These are phyloP conservation scores for Capniomyces stellatus DNA, from an alignment of 371 early-diverging fungal genomes.

Conservation along the genomic window DNA sequence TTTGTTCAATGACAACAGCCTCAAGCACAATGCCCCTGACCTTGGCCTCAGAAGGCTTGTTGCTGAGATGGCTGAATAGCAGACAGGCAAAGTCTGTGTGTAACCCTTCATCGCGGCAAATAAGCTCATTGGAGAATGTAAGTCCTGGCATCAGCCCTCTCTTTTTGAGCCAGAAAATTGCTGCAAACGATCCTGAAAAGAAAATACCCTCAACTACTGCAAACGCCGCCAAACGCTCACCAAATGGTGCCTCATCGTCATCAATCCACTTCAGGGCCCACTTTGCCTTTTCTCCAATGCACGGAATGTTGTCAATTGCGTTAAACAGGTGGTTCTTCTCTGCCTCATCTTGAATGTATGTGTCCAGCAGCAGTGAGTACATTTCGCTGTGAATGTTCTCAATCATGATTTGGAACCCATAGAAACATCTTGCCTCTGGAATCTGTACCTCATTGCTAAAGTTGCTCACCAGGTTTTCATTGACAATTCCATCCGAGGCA, in stretches of 20 bases:
- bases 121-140: constrained; percentile 98
- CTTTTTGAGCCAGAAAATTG: constrained; percentile 99
- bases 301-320: constrained; percentile 94
- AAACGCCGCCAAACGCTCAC: constrained; percentile 94
- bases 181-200: constrained; percentile 98
- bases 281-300: constrained; percentile 94
- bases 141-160: constrained; percentile 99
- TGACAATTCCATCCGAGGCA: constrained; percentile 99
- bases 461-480: constrained; percentile 94
- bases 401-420: constrained; percentile 99
- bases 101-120: constrained; percentile 98
- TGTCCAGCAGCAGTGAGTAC: constrained; percentile 96
- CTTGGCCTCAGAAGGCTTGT: constrained; percentile 53
- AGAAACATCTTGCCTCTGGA: constrained; percentile 97
- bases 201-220: constrained; percentile 99
- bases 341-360: constrained; percentile 83
- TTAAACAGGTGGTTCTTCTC: constrained; percentile 88
- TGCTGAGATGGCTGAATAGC: constrained; percentile 69
- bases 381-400: constrained; percentile 99
- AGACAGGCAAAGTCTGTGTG: constrained; percentile 99
- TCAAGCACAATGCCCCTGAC: constrained; percentile 72
- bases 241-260: constrained; percentile 70
- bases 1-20: constrained; percentile 93
- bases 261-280: constrained; percentile 98
- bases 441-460: constrained; percentile 97